Evolutionary conservation across 1,284 basidiomycete species (phyloP).

Genomic region (Exsudoporus floridanus): DNA sequence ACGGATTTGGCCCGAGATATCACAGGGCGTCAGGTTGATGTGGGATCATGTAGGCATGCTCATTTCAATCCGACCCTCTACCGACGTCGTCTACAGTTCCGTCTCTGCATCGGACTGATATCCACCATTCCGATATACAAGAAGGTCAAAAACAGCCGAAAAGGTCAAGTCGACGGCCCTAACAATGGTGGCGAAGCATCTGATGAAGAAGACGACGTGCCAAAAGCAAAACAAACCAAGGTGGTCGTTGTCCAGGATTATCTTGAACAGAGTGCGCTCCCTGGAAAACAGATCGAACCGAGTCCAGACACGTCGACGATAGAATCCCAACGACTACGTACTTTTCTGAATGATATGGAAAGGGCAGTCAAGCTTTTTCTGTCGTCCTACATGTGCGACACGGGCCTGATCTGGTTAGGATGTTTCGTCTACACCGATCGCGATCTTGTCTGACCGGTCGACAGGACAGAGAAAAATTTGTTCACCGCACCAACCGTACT

Average conservation of each 20-base stretch:
- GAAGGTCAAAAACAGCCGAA: conserved; percentile 17
- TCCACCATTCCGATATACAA: conserved; percentile 29
- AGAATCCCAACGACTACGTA: conserved; percentile 30
- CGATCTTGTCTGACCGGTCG: neutral
- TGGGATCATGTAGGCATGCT: conserved; percentile 45
- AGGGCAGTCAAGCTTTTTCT: conserved; percentile 49
- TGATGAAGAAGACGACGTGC: conserved; percentile 30
- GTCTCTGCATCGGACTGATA: conserved; percentile 29
- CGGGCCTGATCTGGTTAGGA: conserved; percentile 47
- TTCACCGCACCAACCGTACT: conserved; percentile 44
- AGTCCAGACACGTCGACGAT: conserved; percentile 9
- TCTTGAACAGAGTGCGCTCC: conserved; percentile 35
- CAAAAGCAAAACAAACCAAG: conserved; percentile 22
- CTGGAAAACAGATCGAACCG: conserved; percentile 33
- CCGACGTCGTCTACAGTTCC: conserved; percentile 21
- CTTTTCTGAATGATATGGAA: conserved; percentile 48
- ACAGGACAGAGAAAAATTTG: conserved; percentile 32
- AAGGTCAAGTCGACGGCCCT: conserved; percentile 24
- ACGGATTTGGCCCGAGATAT: conserved; percentile 41
- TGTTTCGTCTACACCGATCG: neutral
- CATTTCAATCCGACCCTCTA: neutral
- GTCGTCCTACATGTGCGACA: conserved; percentile 47
- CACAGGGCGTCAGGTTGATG: conserved; percentile 38
- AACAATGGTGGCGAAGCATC: conserved; percentile 20
- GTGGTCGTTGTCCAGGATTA: conserved; percentile 28